A percentile compares a stretch with the other conserved stretches of the same genome.
These are phyloP conservation scores for Funneliformis geosporum DNA, from an alignment of 192 early-diverging fungal species.

Conservation along the genomic window DNA sequence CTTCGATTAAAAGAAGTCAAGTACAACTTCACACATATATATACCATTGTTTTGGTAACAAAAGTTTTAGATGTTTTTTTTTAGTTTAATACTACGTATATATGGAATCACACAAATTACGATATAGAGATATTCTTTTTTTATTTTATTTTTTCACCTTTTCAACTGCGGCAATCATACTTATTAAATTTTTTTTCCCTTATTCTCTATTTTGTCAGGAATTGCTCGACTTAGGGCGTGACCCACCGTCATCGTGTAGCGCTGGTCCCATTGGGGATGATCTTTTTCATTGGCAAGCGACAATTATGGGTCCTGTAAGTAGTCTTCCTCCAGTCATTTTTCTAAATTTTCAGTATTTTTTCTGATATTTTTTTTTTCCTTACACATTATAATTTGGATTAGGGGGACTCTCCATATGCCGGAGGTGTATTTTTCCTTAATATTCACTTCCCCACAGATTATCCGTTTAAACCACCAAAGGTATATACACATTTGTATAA, in stretches of 20 bases:
- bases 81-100: not conserved
- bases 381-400: slow-evolving; percentile 28
- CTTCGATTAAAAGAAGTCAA: not conserved
- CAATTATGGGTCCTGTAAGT: slow-evolving; percentile 95
- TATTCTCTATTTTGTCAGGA: slow-evolving; percentile 55
- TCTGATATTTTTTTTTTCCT: slow-evolving; percentile 16
- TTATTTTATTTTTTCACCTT: not conserved
- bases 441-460: slow-evolving; percentile 98
- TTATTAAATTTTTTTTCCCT: not conserved
- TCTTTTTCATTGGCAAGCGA: slow-evolving; percentile 95
- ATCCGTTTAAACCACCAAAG: slow-evolving; percentile 99
- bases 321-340: slow-evolving; percentile 8
- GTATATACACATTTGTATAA: slow-evolving; percentile 41
- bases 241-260: slow-evolving; percentile 97
- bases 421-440: slow-evolving; percentile 97
- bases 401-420: slow-evolving; percentile 89
- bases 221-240: slow-evolving; percentile 92
- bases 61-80: not conserved
- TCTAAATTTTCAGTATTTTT: not conserved
- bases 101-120: not conserved
- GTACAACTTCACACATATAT: not conserved
- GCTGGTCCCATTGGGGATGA: slow-evolving; percentile 94
- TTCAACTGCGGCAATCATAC: not conserved
- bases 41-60: not conserved
- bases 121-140: not conserved